phyloP scores from a whole-genome alignment of 108 stramenopile species.

The Heterococcus sp. region DNA sequence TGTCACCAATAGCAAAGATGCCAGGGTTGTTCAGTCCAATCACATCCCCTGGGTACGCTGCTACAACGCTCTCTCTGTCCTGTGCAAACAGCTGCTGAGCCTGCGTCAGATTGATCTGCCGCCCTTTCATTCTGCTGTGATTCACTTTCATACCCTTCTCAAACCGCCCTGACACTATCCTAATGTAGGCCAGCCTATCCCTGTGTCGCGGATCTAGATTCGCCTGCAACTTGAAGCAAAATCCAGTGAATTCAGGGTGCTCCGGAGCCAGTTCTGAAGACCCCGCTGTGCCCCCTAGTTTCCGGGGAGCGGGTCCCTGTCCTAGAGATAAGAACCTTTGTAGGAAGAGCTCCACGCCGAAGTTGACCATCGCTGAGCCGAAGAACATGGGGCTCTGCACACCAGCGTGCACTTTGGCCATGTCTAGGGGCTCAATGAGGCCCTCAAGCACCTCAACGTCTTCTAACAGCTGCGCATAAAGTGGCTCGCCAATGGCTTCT shows the following conservation, averaged over 20 bases:
- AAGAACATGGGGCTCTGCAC: constrained; percentile 88
- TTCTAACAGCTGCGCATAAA: constrained; percentile 81
- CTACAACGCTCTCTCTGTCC: constrained; percentile 76
- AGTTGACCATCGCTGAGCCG: constrained; percentile 90
- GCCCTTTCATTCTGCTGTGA: constrained; percentile 61
- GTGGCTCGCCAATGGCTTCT: constrained; percentile 69
- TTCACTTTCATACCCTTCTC: constrained; percentile 88
- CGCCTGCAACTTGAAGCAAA: constrained; percentile 87
- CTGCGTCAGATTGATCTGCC: constrained; percentile 82
- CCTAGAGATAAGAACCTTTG: constrained; percentile 45
- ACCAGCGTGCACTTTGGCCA: constrained; percentile 76
- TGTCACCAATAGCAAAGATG: constrained; percentile 51
- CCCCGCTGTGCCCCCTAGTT: constrained; percentile 12
- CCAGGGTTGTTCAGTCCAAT: constrained; percentile 95
- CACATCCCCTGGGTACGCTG: constrained; percentile 90
- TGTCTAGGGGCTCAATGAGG: constrained; percentile 76
- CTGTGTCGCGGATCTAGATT: constrained; percentile 93
- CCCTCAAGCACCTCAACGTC: constrained; percentile 76
- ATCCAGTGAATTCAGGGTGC: constrained; percentile 83
- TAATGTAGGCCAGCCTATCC: constrained; percentile 85
- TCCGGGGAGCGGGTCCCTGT: constrained; percentile 37
- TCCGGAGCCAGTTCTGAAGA: constrained; percentile 62
- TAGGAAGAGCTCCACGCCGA: constrained; percentile 78
- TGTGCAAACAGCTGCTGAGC: constrained; percentile 89
- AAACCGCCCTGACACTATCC: constrained; percentile 80